Evolutionary conservation across 2,329 filamentous ascomycete genomes (phyloP).

Genomic region (Penicillium olsonii): DNA sequence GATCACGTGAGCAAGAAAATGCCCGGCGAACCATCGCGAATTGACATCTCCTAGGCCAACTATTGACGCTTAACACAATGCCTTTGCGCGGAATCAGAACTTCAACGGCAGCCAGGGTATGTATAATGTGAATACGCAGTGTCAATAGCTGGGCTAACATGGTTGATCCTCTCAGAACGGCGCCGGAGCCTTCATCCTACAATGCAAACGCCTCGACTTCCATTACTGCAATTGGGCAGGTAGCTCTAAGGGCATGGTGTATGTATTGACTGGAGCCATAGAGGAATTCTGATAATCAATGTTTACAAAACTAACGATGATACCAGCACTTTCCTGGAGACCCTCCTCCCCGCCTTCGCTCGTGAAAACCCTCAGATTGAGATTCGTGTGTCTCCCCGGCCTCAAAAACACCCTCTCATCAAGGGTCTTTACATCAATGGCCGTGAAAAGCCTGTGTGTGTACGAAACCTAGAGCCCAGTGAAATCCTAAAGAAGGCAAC

Average conservation of each 20-base stretch:
- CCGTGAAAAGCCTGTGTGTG: conserved; percentile 79
- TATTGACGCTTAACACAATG: conserved; percentile 35
- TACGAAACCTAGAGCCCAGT: conserved; percentile 77
- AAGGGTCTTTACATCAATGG: conserved; percentile 93
- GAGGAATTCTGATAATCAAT: not conserved
- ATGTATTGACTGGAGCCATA: conserved; percentile 34
- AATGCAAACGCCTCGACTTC: conserved; percentile 94
- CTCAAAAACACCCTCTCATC: conserved; percentile 85
- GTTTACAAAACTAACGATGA: conserved; percentile 1
- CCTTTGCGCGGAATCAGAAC: conserved; percentile 53
- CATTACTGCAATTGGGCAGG: conserved; percentile 97
- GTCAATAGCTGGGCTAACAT: conserved; percentile 3
- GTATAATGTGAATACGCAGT: conserved; percentile 21
- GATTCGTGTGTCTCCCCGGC: conserved; percentile 85
- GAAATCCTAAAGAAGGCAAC: conserved; percentile 79
- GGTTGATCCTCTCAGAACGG: conserved; percentile 68
- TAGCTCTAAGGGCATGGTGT: conserved; percentile 95
- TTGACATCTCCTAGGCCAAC: conserved; percentile 5
- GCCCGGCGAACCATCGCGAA: conserved; percentile 18
- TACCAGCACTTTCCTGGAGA: conserved; percentile 75
- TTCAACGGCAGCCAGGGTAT: conserved; percentile 58
- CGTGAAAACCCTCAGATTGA: conserved; percentile 82
- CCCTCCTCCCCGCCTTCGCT: conserved; percentile 75
- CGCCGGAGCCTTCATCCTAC: conserved; percentile 92
- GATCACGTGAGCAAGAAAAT: conserved; percentile 28